These are phyloP conservation scores for Populus trichocarpa DNA, from an alignment of 441 rosid species.

Conservation along the genomic window DNA sequence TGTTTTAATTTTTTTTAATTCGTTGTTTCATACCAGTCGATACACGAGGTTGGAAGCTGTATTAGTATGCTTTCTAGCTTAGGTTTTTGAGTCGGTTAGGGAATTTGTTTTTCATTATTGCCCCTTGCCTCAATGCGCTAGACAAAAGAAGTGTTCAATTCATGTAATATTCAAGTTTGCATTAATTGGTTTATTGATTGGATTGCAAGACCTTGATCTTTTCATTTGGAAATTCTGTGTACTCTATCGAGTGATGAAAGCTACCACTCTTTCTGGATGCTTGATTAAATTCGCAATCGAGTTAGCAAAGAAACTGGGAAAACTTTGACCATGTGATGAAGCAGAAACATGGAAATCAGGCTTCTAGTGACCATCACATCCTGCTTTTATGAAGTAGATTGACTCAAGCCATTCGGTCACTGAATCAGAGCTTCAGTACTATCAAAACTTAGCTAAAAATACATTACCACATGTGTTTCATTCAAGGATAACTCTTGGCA, in stretches of 20 bases:
- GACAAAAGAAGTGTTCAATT: neutral
- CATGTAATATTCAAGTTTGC: slow-evolving; percentile 14
- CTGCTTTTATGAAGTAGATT: neutral
- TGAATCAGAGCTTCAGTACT: too few relatives aligned
- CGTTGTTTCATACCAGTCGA: slow-evolving; percentile 7
- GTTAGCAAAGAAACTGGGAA: neutral
- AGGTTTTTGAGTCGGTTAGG: slow-evolving; percentile 25
- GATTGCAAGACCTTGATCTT: neutral
- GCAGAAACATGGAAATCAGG: neutral
- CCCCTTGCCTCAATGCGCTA: slow-evolving; percentile 26
- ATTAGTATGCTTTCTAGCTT: slow-evolving; percentile 22
- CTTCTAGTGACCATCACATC: neutral
- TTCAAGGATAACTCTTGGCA: too few relatives aligned
- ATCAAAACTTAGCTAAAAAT: too few relatives aligned
- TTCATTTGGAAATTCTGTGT: neutral
- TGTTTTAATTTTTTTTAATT: neutral
- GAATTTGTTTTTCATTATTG: slow-evolving; percentile 30
- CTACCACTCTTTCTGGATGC: neutral
- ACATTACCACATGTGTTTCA: too few relatives aligned
- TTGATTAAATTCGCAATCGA: neutral
- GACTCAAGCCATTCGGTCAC: too few relatives aligned
- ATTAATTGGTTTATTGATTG: slow-evolving; percentile 1
- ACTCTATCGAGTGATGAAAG: neutral
- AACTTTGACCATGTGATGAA: neutral
- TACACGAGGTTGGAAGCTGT: slow-evolving; percentile 24